These are phyloP conservation scores for Phoma sp. DNA, from an alignment of 2,329 filamentous ascomycete species.

Conservation along the genomic window DNA sequence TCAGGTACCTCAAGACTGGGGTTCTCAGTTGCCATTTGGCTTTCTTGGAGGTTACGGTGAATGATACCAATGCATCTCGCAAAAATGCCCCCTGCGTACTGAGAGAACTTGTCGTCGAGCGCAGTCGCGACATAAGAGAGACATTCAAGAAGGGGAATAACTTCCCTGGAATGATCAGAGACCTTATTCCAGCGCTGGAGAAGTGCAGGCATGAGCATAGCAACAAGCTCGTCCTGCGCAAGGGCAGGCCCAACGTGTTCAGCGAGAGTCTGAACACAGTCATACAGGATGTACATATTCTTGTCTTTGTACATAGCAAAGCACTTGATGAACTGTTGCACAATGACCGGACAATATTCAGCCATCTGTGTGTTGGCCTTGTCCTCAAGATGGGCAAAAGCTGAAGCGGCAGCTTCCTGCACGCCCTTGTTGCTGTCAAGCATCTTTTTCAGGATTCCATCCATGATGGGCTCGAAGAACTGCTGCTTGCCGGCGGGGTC, in stretches of 20 bases:
- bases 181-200: slow-evolving; percentile 88
- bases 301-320: slow-evolving; percentile 97
- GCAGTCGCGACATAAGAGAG: slow-evolving; percentile 92
- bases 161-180: slow-evolving; percentile 84
- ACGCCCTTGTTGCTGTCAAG: slow-evolving; percentile 97
- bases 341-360: slow-evolving; percentile 87
- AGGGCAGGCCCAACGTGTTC: slow-evolving; percentile 86
- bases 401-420: slow-evolving; percentile 93
- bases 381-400: slow-evolving; percentile 94
- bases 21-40: slow-evolving; percentile 72
- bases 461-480: slow-evolving; percentile 96
- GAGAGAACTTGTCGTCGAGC: slow-evolving; percentile 79
- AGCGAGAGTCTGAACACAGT: slow-evolving; percentile 95
- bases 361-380: slow-evolving; percentile 81
- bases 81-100: slow-evolving; percentile 87
- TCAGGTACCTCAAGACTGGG: slow-evolving; percentile 77
- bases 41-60: slow-evolving; percentile 85
- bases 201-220: slow-evolving; percentile 89
- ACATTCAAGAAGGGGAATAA: slow-evolving; percentile 95
- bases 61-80: slow-evolving; percentile 88
- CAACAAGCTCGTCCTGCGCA: slow-evolving; percentile 79
- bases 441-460: slow-evolving; percentile 92
- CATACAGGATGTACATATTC: slow-evolving; percentile 98
- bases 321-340: slow-evolving; percentile 89
- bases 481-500: slow-evolving; percentile 70